Base-by-base conservation (phyloP, 805 yeast species). In the Zygosaccharomyces rouxii region DNA sequence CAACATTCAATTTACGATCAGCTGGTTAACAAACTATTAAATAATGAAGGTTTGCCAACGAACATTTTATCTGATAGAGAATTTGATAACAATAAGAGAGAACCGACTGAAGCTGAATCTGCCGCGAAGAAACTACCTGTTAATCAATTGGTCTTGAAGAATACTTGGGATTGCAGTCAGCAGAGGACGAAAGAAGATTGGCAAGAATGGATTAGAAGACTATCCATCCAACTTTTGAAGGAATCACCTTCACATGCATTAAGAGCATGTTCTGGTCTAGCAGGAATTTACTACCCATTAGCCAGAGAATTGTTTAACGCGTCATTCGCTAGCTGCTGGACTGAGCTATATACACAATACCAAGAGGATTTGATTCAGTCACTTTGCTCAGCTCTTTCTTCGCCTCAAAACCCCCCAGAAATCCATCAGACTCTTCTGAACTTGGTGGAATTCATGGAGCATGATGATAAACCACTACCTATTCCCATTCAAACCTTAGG, bases 391-490 rank as follows among this genome's bases (percentile, higher is more conserved):
- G 98, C 98, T 0, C 71, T 92, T 52, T 86, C 92, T 0, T 86
- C 97, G 0, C 86, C 95, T 3, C 87, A 89, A 56, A 89, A 88
- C 54, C 96, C 97, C 0, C 97, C 99, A 0, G 99, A 94, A 58
- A 90, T 94, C 39, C 85, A 89, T 59, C 98, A 94, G 62, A 85
- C 89, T 1, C 73, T 94, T 50, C 73, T 94, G 56, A 90, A 92
- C 55, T 71, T 94, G 48, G 96, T 96, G 0, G 99, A 94, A 66
- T 94, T 86, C 61, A 85, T 94, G 94, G 99, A 94, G 63, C 98
- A 92, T 59, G 97, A 92, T 66, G 97, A 89, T 57, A 90, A 89
- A 59, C 86, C 97, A 0, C 74, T 94, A 50, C 97, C 97, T 0
- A 86, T 94, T 38, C 84, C 95, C 29, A 86, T 87, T n/a, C 80